Conservation (phyloP, 148 eudicot species). For the Fagopyrum homotropicum region DNA sequence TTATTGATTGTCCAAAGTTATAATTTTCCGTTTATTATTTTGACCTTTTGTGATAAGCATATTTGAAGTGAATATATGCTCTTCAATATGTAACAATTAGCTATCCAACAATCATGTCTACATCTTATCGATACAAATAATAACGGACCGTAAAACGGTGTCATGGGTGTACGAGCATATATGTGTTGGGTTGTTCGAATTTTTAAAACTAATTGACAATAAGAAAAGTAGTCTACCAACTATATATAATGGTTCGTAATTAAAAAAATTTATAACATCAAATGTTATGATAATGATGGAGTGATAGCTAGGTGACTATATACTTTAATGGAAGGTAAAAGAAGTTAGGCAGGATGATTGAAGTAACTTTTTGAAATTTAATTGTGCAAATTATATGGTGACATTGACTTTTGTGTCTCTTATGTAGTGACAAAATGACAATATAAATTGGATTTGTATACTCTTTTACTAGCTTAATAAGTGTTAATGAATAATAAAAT, state of each 20-base stretch:
- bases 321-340: not conserved
- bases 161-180: no score
- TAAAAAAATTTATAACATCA: no score
- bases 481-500: not conserved
- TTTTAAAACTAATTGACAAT: no score
- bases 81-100: not conserved
- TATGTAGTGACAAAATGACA: not conserved
- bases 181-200: no score
- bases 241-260: no score
- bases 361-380: not conserved
- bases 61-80: not conserved
- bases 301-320: no score
- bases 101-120: conserved; percentile 8
- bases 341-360: not conserved
- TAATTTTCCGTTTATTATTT: not conserved
- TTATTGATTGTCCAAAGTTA: not conserved
- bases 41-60: not conserved
- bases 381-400: not conserved
- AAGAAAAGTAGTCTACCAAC: no score
- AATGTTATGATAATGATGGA: no score
- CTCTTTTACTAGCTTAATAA: not conserved
- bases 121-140: not conserved
- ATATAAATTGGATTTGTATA: not conserved
- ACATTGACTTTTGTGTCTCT: not conserved
- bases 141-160: no score